Base-by-base conservation (phyloP, 2,329 filamentous ascomycete species). In the Aspergillus piperis region DNA sequence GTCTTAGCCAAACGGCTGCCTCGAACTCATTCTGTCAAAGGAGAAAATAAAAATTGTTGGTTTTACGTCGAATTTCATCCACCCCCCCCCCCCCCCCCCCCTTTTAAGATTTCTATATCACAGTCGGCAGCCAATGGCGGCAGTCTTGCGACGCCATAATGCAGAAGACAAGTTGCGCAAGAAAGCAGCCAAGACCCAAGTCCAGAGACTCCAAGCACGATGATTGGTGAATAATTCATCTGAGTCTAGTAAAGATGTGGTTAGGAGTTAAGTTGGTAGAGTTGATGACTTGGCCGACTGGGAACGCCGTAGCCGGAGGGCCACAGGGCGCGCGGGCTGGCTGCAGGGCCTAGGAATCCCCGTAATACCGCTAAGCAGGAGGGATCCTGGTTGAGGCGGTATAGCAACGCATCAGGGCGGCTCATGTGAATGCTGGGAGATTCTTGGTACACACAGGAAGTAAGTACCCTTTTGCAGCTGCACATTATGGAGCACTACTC, bases 261-360 rank as follows among this genome's bases (percentile, higher is more conserved):
- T 39, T 53, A 15, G 32, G 21, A 41, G 38, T 10, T 44, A 17
- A 19, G 41, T 44, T 21, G 17, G 52, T 42, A 25, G n/a, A 47
- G 53, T n/a, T 51, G 48, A 58, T 58, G 55, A 52, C 55, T 58
- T 58, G 55, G 55, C 38, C 55, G n/a, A 36, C 38, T 58, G 21
- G 48, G 48, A 53, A 39, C 55, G 47, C 54, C 44, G 41, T 38
- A 44, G 52, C 52, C 38, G 39, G 52, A 13, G 23, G 53, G 53
- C n/a, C 30, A 44, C 23, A 41, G 53, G 30, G 25, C 25, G 25
- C 25, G 53, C 39, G 30, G 23, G 19, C 32, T 25, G 54, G 17
- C 41, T 57, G 36, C 53, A 55, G 53, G 53, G 38, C 53, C 53
- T 53, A 30, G 23, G 52, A 39, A 27, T 15, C 38, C 13, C 38